phyloP scores from a whole-genome alignment of 179 eudicot genomes.

The Spinacia oleracea region DNA sequence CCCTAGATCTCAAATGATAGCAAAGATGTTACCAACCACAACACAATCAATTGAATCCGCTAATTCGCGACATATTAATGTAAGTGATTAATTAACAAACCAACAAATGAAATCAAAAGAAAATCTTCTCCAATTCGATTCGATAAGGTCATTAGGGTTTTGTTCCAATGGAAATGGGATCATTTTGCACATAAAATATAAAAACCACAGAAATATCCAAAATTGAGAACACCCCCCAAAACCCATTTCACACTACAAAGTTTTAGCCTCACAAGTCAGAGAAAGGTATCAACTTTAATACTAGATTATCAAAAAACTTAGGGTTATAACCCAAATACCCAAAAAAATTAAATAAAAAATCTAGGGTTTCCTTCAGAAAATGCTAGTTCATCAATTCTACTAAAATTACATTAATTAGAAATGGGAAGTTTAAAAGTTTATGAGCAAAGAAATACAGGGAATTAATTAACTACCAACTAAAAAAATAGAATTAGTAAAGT shows the following conservation, averaged over 20 bases:
- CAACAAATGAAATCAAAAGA: slow-evolving; percentile 18
- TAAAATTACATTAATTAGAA: background rate
- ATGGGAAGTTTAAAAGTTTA: background rate
- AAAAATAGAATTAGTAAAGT: slow-evolving; percentile 18
- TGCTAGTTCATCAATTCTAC: background rate
- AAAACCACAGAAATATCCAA: slow-evolving; percentile 22
- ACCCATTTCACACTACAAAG: slow-evolving; percentile 25
- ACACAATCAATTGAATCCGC: background rate
- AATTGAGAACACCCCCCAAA: slow-evolving; percentile 31
- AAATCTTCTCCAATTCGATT: slow-evolving; percentile 1
- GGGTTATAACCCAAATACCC: slow-evolving; percentile 21
- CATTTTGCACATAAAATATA: slow-evolving; percentile 45
- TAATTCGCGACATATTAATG: background rate
- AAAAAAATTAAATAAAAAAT: slow-evolving; percentile 21
- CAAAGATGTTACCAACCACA: slow-evolving; percentile 11
- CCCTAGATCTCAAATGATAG: slow-evolving; percentile 33
- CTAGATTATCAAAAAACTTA: slow-evolving; percentile 19
- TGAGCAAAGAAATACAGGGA: background rate
- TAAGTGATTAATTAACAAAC: background rate
- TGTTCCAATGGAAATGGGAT: slow-evolving; percentile 26
- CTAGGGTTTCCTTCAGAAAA: slow-evolving; percentile 30
- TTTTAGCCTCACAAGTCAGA: slow-evolving; percentile 5
- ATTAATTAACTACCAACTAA: slow-evolving; percentile 10
- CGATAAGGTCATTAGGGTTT: slow-evolving; percentile 41
- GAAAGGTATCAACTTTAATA: slow-evolving; percentile 25